Base-by-base conservation (phyloP, 495 filamentous ascomycete genomes). In the Haplographium delicatum region DNA sequence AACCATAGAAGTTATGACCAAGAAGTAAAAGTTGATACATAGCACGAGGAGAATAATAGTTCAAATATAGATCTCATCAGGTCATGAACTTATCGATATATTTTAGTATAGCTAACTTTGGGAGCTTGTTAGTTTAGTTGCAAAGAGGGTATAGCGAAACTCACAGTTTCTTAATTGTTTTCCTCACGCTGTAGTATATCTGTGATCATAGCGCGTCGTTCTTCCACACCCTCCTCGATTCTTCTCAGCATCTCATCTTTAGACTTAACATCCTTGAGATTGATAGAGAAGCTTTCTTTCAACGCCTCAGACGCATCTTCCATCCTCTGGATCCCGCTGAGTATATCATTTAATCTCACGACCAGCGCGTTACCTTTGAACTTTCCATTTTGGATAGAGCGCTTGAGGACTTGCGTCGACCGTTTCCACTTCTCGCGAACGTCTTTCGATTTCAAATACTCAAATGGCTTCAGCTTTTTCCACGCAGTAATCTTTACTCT, bases 371-470 rank as follows among this genome's bases (percentile, higher is more conserved):
- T 35, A 6, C 46, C 46, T 20, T 40, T 23, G 11, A 49, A 18
- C 8, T 16, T 24, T 9, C 20, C 33, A 19, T 9, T 8, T 25
- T 49, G 11, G 4, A 49, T 49, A 5, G 38, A 22, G 9, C 30
- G 24, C 34, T 40, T 39, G 16, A 49, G 33, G 9, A n/a, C 18
- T 11, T 23, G 20, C 10, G 40, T 19, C 2, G 33, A 49, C 33
- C 28, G 22, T 8, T 5, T 39, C 46, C 46, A 49, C 15, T 39
- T 38, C 11, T 27, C 20, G 18, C 25, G 18, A n/a, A 49, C 24
- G 10, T 49, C 30, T 15, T 38, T 26, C 11, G 16, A 25, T 9
- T 40, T 49, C 46, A 49, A 19, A 27, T 49, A 49, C 11, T 23
- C 20, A 20, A 49, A 49, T 2, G 46, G 46, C 20, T 24, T 37